phyloP scores from a whole-genome alignment of 116 monocot genomes.

The Cymodocea nodosa region DNA sequence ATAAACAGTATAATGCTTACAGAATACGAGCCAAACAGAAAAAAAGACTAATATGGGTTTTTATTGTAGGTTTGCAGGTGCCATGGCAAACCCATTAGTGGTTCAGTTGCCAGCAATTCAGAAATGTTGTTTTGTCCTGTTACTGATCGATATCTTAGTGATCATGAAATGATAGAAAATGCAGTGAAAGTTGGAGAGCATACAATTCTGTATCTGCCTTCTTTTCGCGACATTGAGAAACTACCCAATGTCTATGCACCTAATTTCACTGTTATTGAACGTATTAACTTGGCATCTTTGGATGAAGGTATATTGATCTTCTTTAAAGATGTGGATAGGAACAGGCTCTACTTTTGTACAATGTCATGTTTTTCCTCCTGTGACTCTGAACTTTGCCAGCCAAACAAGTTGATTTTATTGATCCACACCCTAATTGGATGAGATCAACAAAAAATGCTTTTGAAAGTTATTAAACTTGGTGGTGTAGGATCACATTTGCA shows the following conservation, averaged over 20 bases:
- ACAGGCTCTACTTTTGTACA: not conserved
- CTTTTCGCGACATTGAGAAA: slow-evolving; percentile 29
- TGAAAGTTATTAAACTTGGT: no score
- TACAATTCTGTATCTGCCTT: slow-evolving; percentile 49
- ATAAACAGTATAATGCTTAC: no score
- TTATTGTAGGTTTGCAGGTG: slow-evolving; percentile 65
- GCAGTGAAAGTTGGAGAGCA: slow-evolving; percentile 50
- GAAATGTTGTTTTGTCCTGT: slow-evolving; percentile 35
- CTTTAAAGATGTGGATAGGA: not conserved
- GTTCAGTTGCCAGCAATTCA: slow-evolving; percentile 6
- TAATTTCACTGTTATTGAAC: slow-evolving; percentile 54
- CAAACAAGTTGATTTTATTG: no score
- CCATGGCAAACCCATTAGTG: slow-evolving; percentile 42
- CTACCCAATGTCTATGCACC: slow-evolving; percentile 21
- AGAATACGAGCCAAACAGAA: not conserved
- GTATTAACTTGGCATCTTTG: slow-evolving; percentile 54
- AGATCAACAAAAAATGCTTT: no score
- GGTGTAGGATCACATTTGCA: no score
- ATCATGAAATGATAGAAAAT: slow-evolving; percentile 42
- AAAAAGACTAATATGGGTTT: not conserved
- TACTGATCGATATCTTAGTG: slow-evolving; percentile 24
- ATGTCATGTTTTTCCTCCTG: no score
- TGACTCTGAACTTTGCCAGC: no score
- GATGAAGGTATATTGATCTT: slow-evolving; percentile 49
- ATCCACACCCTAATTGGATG: no score